A percentile compares a stretch with the other conserved stretches of the same genome.
These are phyloP conservation scores for Anastatica hierochuntica DNA, from an alignment of 345 rosid genomes.

Conservation along the genomic window DNA sequence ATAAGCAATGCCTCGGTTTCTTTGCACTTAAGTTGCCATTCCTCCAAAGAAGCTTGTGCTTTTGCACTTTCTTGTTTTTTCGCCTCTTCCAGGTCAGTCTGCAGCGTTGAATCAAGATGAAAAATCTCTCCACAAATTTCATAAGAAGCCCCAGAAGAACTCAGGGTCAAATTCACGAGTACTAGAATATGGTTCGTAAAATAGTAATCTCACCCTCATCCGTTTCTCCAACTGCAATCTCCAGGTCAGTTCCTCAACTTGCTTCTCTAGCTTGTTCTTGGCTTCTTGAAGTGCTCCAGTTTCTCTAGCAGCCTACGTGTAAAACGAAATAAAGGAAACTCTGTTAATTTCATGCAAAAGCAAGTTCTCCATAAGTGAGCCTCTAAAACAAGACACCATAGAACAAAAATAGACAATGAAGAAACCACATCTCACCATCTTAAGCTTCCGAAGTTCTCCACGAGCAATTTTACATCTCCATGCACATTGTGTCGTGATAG, in stretches of 20 bases:
- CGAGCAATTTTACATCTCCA: conserved; percentile 96
- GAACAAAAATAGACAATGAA: conserved; percentile 7
- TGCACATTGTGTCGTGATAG: conserved; percentile 78
- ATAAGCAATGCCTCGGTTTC: conserved; percentile 69
- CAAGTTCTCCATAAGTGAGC: background rate
- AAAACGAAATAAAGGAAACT: conserved; percentile 1
- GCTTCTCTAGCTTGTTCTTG: conserved; percentile 94
- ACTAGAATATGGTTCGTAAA: conserved; percentile 8
- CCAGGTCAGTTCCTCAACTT: conserved; percentile 99
- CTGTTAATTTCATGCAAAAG: background rate
- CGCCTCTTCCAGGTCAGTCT: conserved; percentile 95
- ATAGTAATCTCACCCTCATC: conserved; percentile 57
- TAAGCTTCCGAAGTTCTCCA: conserved; percentile 81
- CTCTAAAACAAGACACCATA: background rate
- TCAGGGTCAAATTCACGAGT: background rate
- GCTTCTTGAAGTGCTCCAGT: conserved; percentile 99
- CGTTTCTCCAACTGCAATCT: conserved; percentile 96
- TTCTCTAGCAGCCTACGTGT: conserved; percentile 87
- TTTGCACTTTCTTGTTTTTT: conserved; percentile 88
- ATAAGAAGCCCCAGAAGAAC: background rate
- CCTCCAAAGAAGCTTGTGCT: conserved; percentile 74
- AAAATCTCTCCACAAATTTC: background rate
- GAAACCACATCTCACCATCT: conserved; percentile 55
- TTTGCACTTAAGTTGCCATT: conserved; percentile 62
- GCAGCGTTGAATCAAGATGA: conserved; percentile 15